Percentiles rank a stretch among this genome's conserved stretches.
Conservation (phyloP, 768 basidiomycete genomes). For the Neoboletus subvelutipes region DNA sequence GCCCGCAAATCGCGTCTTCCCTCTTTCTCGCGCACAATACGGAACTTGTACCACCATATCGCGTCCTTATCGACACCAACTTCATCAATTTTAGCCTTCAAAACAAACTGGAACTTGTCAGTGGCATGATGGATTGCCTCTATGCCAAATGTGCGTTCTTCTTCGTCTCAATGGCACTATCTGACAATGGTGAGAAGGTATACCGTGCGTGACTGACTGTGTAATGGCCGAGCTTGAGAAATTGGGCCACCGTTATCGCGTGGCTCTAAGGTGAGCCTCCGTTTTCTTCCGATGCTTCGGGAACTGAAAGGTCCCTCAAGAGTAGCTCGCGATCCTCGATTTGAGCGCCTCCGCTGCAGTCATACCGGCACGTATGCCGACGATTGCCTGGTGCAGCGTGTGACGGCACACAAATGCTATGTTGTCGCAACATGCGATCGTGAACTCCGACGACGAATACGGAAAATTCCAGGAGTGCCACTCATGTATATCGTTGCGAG, state of each 20-base stretch:
- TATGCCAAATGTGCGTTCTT: constrained; percentile 86
- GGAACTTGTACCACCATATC: constrained; percentile 93
- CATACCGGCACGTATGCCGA: constrained; percentile 98
- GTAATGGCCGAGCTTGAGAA: constrained; percentile 99
- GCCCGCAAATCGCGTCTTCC: constrained; percentile 85
- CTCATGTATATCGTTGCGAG: constrained; percentile 96
- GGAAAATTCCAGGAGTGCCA: constrained; percentile 90
- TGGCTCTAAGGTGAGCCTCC: constrained; percentile 79
- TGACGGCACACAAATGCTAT: constrained; percentile 93
- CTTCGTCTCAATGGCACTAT: background rate
- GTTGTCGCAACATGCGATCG: constrained; percentile 98
- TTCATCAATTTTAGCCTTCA: constrained; percentile 99
- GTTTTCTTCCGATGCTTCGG: background rate
- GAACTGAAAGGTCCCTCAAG: constrained; percentile 42
- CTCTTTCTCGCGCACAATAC: constrained; percentile 94
- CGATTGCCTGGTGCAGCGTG: constrained; percentile 96
- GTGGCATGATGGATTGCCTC: constrained; percentile 99
- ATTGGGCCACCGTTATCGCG: constrained; percentile 90
- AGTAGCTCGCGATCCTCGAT: constrained; percentile 94
- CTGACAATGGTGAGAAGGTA: constrained; percentile 53
- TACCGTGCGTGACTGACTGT: constrained; percentile 98
- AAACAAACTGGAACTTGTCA: constrained; percentile 93
- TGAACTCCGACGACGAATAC: constrained; percentile 86
- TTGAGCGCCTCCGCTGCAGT: constrained; percentile 89
- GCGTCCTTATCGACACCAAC: constrained; percentile 97